A percentile compares a stretch with the other conserved stretches of the same genome.
phyloP scores from a whole-genome alignment of 1,284 basidiomycete genomes.

The Porogramme epimiltina region DNA sequence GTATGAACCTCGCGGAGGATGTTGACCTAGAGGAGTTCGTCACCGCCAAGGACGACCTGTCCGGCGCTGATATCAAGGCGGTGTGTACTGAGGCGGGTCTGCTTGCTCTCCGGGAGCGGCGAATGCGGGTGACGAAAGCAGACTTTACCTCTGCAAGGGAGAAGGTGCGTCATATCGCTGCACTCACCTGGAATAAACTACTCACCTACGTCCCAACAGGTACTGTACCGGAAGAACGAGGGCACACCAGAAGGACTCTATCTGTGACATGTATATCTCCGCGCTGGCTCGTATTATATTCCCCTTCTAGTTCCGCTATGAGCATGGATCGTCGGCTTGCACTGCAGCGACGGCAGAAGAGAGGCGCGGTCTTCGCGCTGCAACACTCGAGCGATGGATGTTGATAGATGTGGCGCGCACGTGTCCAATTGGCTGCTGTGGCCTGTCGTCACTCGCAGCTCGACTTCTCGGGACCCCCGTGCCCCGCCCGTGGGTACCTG shows the following conservation, averaged over 20 bases:
- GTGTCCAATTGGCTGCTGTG: no score
- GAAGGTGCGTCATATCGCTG: constrained; percentile 57
- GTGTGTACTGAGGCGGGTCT: constrained; percentile 97
- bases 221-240: constrained; percentile 92
- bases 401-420: no score
- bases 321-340: no score
- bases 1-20: constrained; percentile 92
- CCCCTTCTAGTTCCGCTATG: constrained; percentile 5
- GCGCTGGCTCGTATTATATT: constrained; percentile 19
- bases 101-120: constrained; percentile 89
- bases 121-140: constrained; percentile 95
- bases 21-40: constrained; percentile 97
- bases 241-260: constrained; percentile 87
- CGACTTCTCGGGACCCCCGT: no score
- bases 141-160: constrained; percentile 89
- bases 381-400: no score
- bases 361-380: no score
- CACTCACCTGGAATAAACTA: neutral
- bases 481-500: no score
- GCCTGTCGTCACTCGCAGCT: no score
- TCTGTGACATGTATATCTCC: constrained; percentile 46
- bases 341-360: no score
- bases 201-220: constrained; percentile 43
- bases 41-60: constrained; percentile 95
- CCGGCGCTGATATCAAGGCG: constrained; percentile 98